Base-by-base conservation (phyloP, 2,329 filamentous ascomycete genomes). In the Bertia moriformis region DNA sequence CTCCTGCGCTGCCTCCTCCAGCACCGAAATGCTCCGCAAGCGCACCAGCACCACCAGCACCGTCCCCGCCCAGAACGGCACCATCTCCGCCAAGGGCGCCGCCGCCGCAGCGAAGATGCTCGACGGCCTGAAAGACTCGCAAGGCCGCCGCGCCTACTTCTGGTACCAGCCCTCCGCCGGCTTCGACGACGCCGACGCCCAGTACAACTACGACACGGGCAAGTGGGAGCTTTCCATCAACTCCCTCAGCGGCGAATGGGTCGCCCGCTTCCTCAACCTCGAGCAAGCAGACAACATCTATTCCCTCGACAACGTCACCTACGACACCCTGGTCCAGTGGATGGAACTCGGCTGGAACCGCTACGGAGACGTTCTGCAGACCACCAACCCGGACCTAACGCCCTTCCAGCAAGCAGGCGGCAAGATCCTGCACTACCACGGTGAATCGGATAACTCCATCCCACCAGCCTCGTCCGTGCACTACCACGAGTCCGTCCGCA, bases 401-500 rank as follows among this genome's bases (percentile, higher is more conserved):
- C 44, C 50, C 10, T 67, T 69, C 52, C 52, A 61, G 17, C 43
- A 50, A 1, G 47, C 55, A 0, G 68, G 67, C 18, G 65, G 63
- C 19, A 73, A 72, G 47, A 46, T 73, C 7, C 53, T 73, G 3
- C 65, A 67, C 45, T 66, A 60, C 51, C 68, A 72, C 49, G 68
- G 67, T 38, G 67, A 71, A 50, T 60, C 62, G 1, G 69, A 71
- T 47, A 50, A 54, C 12, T 55, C 53, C 5, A 57, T 73, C 40
- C 67, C 68, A 4, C 48, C 67, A 2, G 65, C 53, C 2, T 65
- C 62, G 0, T 69, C 66, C 0, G 60, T 68, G 12, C 59, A 58
- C 40, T 68, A 66, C 54, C 60, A 53, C 48, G 58, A 73, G 39
- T 60, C 65, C 5, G 70, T 74, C 13, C 61, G 66, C 15, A 47